Conservation (phyloP, 306 rosid species). For the Dryas drummondii region DNA sequence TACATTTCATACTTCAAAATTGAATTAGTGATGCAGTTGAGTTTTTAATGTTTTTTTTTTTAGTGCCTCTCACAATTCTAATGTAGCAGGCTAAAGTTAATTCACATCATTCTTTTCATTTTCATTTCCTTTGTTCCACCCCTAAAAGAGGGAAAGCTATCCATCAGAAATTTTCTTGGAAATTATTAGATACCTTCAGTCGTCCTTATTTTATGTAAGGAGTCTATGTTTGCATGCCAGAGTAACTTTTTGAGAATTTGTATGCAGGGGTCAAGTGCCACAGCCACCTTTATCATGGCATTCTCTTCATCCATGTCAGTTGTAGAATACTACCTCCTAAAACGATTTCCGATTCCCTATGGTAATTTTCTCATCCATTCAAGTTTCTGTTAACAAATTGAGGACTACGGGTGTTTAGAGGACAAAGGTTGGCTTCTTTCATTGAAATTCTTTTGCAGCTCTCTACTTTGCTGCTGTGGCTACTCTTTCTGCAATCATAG, state of each 20-base stretch:
- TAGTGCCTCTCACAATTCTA: too few species aligned
- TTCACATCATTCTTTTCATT: too few species aligned
- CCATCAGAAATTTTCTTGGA: not conserved
- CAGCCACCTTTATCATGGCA: slow-evolving; percentile 66
- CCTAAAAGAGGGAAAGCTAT: not conserved
- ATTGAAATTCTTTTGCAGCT: slow-evolving; percentile 38
- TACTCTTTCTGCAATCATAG: slow-evolving; percentile 55
- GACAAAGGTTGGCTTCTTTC: not conserved
- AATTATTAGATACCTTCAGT: not conserved
- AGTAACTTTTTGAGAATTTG: not conserved
- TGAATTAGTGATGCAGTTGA: not conserved
- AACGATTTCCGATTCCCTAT: slow-evolving; percentile 68
- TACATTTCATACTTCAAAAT: slow-evolving; percentile 9
- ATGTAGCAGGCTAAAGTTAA: too few species aligned
- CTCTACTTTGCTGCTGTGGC: slow-evolving; percentile 49
- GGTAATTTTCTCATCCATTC: slow-evolving; percentile 29
- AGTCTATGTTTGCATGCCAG: too few species aligned
- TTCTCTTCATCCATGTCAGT: slow-evolving; percentile 81
- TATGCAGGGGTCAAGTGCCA: slow-evolving; percentile 69
- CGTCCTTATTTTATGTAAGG: not conserved
- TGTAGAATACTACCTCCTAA: slow-evolving; percentile 63
- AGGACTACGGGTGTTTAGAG: not conserved
- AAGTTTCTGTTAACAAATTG: not conserved
- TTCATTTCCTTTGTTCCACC: not conserved
- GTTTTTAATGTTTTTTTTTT: not conserved